These are phyloP conservation scores for Spathaspora sp. DNA, from an alignment of 805 yeast genomes.

Conservation along the genomic window DNA sequence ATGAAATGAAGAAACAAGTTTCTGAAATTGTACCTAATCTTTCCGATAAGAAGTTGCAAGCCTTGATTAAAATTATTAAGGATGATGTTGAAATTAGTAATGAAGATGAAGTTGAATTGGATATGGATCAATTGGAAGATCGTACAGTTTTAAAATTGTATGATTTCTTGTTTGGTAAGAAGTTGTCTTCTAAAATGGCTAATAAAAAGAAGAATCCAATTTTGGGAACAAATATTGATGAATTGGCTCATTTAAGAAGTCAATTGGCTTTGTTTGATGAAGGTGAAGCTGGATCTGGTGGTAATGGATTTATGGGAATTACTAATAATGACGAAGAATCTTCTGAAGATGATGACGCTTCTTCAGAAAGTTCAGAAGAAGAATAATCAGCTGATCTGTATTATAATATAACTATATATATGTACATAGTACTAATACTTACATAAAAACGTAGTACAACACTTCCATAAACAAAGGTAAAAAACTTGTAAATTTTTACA, in stretches of 20 bases:
- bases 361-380: conserved; percentile 66
- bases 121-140: conserved; percentile 89
- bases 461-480: too few relatives aligned
- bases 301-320: conserved; percentile 27
- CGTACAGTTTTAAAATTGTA: conserved; percentile 78
- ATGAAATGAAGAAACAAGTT: conserved; percentile 94
- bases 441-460: too few relatives aligned
- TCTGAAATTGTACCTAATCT: conserved; percentile 77
- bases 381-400: conserved; percentile 37
- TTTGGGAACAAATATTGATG: conserved; percentile 29
- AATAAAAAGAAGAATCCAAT: conserved; percentile 30
- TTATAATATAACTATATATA: not conserved
- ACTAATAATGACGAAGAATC: conserved; percentile 37
- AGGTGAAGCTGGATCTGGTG: conserved; percentile 17
- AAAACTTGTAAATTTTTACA: not conserved
- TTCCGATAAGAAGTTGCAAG: conserved; percentile 76
- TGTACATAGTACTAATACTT: not conserved
- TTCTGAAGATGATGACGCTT: conserved; percentile 50
- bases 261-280: conserved; percentile 44
- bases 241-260: conserved; percentile 64
- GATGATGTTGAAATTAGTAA: conserved; percentile 57
- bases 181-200: conserved; percentile 39
- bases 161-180: conserved; percentile 61
- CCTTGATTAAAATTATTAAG: conserved; percentile 80
- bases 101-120: conserved; percentile 90